Evolutionary conservation across 2,329 filamentous ascomycete species (phyloP).

Genomic region (Ustilaginoidea virens): DNA sequence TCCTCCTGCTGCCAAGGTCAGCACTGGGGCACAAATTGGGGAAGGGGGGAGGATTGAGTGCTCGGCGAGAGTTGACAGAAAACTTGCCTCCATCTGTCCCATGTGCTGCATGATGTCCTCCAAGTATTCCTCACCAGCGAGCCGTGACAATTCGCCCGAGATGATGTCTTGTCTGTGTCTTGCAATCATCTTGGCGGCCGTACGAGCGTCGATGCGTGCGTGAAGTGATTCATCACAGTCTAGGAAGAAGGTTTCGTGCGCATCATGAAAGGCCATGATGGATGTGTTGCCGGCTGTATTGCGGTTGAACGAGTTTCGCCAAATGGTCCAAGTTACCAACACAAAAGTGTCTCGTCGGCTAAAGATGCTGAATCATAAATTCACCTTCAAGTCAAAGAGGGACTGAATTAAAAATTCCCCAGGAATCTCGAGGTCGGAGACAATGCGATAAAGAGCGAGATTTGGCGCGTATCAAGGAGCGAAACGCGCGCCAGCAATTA

Average conservation of each 20-base stretch:
- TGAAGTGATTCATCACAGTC: conserved; percentile 35
- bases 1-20: conserved; percentile 38
- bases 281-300: conserved; percentile 7
- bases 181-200: conserved; percentile 63
- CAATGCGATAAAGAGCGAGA: conserved; percentile 22
- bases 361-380: conserved; percentile 11
- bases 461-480: conserved; percentile 17
- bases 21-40: conserved; percentile 3
- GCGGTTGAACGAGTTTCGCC: conserved; percentile 7
- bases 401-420: conserved; percentile 33
- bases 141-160: conserved; percentile 72
- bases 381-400: conserved; percentile 22
- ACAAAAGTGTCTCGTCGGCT: conserved; percentile 1
- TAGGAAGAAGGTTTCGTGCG: conserved; percentile 36
- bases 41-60: background rate
- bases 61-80: background rate
- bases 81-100: conserved; percentile 74
- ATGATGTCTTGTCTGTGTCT: conserved; percentile 77
- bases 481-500: conserved; percentile 27
- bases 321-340: background rate
- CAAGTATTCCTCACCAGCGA: conserved; percentile 79
- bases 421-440: conserved; percentile 32
- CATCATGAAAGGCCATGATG: conserved; percentile 32
- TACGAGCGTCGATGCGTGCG: conserved; percentile 51
- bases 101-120: conserved; percentile 92